Evolutionary conservation across 805 yeast genomes (phyloP).

Genomic region (Metschnikowia baotianmanensis): DNA sequence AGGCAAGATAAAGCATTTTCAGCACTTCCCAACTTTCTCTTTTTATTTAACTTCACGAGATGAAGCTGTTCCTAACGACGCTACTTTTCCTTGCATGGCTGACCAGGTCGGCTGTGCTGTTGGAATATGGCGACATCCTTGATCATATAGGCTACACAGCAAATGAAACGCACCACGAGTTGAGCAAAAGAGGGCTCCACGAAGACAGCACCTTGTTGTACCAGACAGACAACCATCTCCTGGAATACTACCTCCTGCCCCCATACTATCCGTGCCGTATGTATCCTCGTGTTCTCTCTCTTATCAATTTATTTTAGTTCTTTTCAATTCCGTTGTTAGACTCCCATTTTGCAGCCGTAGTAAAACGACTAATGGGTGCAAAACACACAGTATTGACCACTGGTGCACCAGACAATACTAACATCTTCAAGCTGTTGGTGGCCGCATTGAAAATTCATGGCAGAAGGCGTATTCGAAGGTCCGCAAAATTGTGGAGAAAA

Average conservation of each 20-base stretch:
- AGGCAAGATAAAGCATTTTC: too few relatives aligned
- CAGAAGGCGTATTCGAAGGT: constrained; percentile 56
- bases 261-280: constrained; percentile 40
- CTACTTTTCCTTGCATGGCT: constrained; percentile 1
- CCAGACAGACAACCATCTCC: constrained; percentile 28
- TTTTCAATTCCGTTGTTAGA: too few relatives aligned
- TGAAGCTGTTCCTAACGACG: background rate
- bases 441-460: constrained; percentile 53
- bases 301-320: too few relatives aligned
- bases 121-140: constrained; percentile 14
- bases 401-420: background rate
- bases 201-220: constrained; percentile 31
- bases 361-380: too few relatives aligned
- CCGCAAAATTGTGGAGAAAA: constrained; percentile 50
- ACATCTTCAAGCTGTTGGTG: constrained; percentile 36
- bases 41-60: background rate
- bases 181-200: constrained; percentile 25
- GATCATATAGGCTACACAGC: constrained; percentile 11
- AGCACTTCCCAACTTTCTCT: background rate
- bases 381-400: too few relatives aligned
- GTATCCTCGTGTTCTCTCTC: too few relatives aligned
- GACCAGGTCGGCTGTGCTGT: constrained; percentile 9
- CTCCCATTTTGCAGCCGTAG: too few relatives aligned
- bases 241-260: constrained; percentile 26
- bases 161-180: constrained; percentile 13